These are phyloP conservation scores for Penicillium crustosum DNA, from an alignment of 2,329 filamentous ascomycete species.

Conservation along the genomic window DNA sequence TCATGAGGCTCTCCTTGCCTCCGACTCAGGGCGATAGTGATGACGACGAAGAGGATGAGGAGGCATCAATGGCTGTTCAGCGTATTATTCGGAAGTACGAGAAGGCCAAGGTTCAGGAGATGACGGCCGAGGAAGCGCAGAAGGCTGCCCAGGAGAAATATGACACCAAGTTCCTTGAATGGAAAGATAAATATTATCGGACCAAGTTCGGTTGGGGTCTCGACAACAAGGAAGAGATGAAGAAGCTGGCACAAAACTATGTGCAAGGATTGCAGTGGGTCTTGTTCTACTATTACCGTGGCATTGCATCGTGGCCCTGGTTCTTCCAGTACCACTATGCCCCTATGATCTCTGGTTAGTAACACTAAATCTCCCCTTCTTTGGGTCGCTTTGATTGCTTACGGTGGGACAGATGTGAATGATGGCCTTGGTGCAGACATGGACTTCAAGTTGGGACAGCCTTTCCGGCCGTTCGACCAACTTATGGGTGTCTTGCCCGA, in stretches of 20 bases:
- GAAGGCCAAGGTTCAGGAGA: slow-evolving; percentile 79
- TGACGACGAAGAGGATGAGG: slow-evolving; percentile 75
- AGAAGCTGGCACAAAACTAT: slow-evolving; percentile 87
- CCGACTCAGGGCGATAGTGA: slow-evolving; percentile 48
- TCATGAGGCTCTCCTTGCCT: slow-evolving; percentile 64
- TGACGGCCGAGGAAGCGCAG: slow-evolving; percentile 75
- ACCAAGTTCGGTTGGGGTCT: slow-evolving; percentile 88
- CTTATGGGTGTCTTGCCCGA: slow-evolving; percentile 98
- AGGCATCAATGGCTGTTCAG: slow-evolving; percentile 76
- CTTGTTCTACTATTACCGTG: slow-evolving; percentile 94
- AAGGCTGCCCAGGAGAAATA: slow-evolving; percentile 80
- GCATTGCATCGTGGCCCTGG: slow-evolving; percentile 98
- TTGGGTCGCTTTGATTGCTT: slow-evolving; percentile 17
- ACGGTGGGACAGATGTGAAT: slow-evolving; percentile 66
- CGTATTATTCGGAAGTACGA: slow-evolving; percentile 89
- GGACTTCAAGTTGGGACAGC: slow-evolving; percentile 90
- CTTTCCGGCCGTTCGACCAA: slow-evolving; percentile 92
- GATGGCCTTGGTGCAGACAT: slow-evolving; percentile 84
- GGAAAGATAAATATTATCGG: slow-evolving; percentile 93
- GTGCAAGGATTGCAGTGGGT: slow-evolving; percentile 98
- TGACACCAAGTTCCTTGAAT: slow-evolving; percentile 81
- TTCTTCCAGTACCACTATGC: slow-evolving; percentile 97
- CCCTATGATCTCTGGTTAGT: slow-evolving; percentile 81
- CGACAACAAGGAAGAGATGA: slow-evolving; percentile 77
- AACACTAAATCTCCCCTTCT: slow-evolving; percentile 14